Evolutionary conservation across 2,329 filamentous ascomycete species (phyloP).

Genomic region (Escovopsis sp.): DNA sequence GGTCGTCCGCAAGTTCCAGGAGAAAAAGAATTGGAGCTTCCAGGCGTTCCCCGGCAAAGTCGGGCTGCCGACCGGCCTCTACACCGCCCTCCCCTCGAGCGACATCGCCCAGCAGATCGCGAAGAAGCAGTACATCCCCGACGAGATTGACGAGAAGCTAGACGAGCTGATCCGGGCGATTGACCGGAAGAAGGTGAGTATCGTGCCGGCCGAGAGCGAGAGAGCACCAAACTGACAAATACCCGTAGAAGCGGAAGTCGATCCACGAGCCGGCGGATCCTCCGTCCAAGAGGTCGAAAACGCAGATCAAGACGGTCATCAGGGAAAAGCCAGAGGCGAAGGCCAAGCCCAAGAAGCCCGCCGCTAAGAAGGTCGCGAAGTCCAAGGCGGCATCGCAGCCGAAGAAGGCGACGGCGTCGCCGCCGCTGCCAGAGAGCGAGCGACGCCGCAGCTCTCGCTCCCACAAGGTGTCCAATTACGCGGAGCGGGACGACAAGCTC

Average conservation of each 20-base stretch:
- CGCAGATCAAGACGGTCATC: constrained; percentile 22
- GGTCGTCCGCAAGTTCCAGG: constrained; percentile 72
- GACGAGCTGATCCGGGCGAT: constrained; percentile 51
- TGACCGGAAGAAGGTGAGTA: constrained; percentile 55
- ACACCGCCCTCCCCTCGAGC: constrained; percentile 59
- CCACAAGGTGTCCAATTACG: constrained; percentile 32
- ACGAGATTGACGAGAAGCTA: constrained; percentile 59
- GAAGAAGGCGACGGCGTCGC: constrained; percentile 15
- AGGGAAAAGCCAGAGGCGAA: constrained; percentile 22
- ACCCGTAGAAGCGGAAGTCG: constrained; percentile 40
- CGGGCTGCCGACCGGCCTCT: constrained; percentile 66
- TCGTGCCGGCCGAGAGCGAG: not conserved
- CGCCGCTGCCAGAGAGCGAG: constrained; percentile 24
- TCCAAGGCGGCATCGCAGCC: constrained; percentile 15
- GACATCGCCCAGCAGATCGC: constrained; percentile 72
- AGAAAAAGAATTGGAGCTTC: constrained; percentile 72
- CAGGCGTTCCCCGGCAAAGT: constrained; percentile 72
- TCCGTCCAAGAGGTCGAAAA: constrained; percentile 23
- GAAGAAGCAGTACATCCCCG: constrained; percentile 69
- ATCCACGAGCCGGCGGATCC: constrained; percentile 33
- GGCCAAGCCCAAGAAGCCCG: constrained; percentile 19
- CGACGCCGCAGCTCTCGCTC: constrained; percentile 43
- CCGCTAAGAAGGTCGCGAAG: constrained; percentile 19
- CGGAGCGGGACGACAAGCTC: constrained; percentile 41
- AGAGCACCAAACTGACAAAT: not conserved